phyloP scores from a whole-genome alignment of 495 filamentous ascomycete species.

The Jackrogersella minutella region DNA sequence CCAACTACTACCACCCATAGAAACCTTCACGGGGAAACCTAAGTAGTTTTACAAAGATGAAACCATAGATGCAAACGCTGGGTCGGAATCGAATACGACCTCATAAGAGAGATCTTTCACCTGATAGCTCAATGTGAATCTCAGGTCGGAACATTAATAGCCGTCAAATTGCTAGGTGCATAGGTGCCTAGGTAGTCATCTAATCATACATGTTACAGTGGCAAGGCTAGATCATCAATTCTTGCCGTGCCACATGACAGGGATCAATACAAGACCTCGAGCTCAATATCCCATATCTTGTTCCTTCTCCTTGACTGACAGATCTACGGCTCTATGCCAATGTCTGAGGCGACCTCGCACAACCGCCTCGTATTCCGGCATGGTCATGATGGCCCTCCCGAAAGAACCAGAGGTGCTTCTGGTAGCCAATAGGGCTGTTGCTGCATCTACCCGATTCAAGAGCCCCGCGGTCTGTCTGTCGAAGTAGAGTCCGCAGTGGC shows the following conservation, averaged over 20 bases:
- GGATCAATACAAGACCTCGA: background rate
- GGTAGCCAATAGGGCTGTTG: slow-evolving; percentile 13
- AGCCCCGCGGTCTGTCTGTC: slow-evolving; percentile 64
- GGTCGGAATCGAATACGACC: no score
- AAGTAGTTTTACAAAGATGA: no score
- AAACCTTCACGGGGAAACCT: no score
- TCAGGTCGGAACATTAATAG: background rate
- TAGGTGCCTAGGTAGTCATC: no score
- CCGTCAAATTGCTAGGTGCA: background rate
- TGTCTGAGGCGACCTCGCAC: slow-evolving; percentile 32
- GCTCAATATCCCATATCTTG: slow-evolving; percentile 20
- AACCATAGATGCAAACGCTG: no score
- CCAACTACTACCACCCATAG: background rate
- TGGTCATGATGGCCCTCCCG: slow-evolving; percentile 42
- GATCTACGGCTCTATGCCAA: slow-evolving; percentile 32
- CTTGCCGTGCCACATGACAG: background rate
- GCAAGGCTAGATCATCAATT: background rate
- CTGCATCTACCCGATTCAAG: slow-evolving; percentile 47
- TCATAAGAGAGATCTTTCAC: no score
- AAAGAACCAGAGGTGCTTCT: slow-evolving; percentile 43
- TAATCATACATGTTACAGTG: background rate
- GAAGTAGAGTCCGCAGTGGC: slow-evolving; percentile 68
- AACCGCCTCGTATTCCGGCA: slow-evolving; percentile 50
- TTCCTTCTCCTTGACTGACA: slow-evolving; percentile 26
- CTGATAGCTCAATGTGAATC: background rate